phyloP scores from a whole-genome alignment of 495 filamentous ascomycete genomes.

The Tuber melanosporum region DNA sequence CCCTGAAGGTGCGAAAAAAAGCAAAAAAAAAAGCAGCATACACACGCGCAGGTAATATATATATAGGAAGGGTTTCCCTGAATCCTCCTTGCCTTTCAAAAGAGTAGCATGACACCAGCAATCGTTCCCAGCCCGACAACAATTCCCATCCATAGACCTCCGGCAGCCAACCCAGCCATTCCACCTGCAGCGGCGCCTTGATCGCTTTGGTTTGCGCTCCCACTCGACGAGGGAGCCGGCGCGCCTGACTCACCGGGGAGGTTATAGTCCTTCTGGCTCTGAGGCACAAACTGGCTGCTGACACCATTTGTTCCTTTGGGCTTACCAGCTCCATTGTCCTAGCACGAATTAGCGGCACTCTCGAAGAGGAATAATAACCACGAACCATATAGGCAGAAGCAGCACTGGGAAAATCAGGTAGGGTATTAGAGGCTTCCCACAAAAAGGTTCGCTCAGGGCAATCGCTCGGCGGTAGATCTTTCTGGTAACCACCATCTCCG shows the following conservation, averaged over 20 bases:
- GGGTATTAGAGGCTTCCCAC: conserved; percentile 67
- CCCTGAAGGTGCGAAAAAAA: background rate
- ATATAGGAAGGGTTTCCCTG: background rate
- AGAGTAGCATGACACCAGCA: conserved; percentile 30
- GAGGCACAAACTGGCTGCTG: conserved; percentile 22
- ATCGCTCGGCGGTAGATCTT: conserved; percentile 54
- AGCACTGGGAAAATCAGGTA: conserved; percentile 68
- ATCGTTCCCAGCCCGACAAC: conserved; percentile 22
- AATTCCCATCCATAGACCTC: conserved; percentile 26
- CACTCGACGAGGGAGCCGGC: background rate
- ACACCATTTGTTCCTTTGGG: conserved; percentile 24
- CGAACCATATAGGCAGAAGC: conserved; percentile 45
- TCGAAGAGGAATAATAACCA: background rate
- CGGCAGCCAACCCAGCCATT: conserved; percentile 16
- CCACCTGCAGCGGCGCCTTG: conserved; percentile 14
- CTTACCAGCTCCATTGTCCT: conserved; percentile 22
- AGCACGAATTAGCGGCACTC: background rate
- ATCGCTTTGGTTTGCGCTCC: background rate
- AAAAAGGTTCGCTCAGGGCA: conserved; percentile 64
- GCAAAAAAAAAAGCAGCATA: background rate
- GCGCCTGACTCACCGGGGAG: conserved; percentile 1
- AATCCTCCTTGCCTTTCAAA: conserved; percentile 9
- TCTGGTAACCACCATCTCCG: conserved; percentile 72
- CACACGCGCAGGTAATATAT: background rate
- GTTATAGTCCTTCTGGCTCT: conserved; percentile 8